Conservation (phyloP, 2,329 filamentous ascomycete genomes). For the Chaetomium olivaceum region DNA sequence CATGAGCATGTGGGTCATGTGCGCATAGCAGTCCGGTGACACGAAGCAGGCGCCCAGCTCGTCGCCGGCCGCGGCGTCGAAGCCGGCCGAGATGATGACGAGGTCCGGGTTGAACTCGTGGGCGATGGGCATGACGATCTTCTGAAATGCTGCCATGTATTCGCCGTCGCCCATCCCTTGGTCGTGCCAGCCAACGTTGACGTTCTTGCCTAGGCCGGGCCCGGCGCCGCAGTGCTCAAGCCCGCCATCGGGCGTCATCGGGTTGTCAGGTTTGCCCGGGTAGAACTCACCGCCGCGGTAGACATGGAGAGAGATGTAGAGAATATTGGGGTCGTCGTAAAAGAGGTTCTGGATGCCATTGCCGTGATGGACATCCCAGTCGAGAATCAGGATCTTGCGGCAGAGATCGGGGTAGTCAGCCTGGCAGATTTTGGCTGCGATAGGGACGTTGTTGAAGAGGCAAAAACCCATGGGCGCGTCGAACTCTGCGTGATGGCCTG, state of each 20-base stretch:
- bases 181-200: conserved; percentile 67
- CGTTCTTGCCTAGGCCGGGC: conserved; percentile 59
- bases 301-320: conserved; percentile 94
- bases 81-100: conserved; percentile 92
- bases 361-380: conserved; percentile 82
- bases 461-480: conserved; percentile 90
- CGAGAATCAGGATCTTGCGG: conserved; percentile 86
- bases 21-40: conserved; percentile 85
- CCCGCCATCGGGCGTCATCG: conserved; percentile 60
- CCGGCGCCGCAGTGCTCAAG: conserved; percentile 60
- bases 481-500: conserved; percentile 91
- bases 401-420: conserved; percentile 75
- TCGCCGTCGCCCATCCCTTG: conserved; percentile 93
- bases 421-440: conserved; percentile 88
- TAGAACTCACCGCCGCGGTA: conserved; percentile 85
- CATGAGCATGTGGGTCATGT: conserved; percentile 99
- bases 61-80: conserved; percentile 93
- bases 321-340: conserved; percentile 88
- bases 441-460: conserved; percentile 95
- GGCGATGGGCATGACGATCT: conserved; percentile 94
- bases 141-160: conserved; percentile 94
- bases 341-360: conserved; percentile 97
- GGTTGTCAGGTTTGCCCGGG: conserved; percentile 64
- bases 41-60: conserved; percentile 92
- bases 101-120: conserved; percentile 91